Percentiles rank a stretch among this genome's conserved stretches.
phyloP scores from a whole-genome alignment of 2,329 filamentous ascomycete genomes.

The Diplocarpon mali region DNA sequence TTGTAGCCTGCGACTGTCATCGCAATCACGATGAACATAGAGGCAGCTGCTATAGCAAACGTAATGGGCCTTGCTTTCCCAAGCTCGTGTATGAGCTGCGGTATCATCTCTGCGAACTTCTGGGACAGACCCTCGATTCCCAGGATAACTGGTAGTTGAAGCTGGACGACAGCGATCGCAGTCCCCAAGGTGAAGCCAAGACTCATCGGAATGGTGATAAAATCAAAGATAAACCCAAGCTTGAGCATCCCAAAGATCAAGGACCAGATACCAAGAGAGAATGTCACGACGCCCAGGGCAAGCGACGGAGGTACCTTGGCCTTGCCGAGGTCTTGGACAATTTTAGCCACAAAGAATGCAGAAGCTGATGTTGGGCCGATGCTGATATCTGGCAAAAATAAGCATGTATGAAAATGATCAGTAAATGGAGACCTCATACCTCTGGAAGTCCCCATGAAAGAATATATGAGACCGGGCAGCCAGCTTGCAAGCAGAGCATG shows the following conservation, averaged over 20 bases:
- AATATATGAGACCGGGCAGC: constrained; percentile 45
- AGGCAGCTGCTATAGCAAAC: constrained; percentile 44
- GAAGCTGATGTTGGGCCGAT: constrained; percentile 54
- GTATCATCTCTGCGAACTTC: constrained; percentile 45
- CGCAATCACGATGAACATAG: constrained; percentile 39
- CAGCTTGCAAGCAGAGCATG: constrained; percentile 50
- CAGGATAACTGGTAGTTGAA: constrained; percentile 39
- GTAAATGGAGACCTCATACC: constrained; percentile 29
- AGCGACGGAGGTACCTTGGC: constrained; percentile 49
- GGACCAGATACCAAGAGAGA: constrained; percentile 45
- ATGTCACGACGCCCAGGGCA: constrained; percentile 52
- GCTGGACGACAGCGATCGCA: constrained; percentile 53
- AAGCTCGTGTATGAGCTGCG: constrained; percentile 46
- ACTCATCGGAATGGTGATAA: constrained; percentile 53
- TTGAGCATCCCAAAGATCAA: constrained; percentile 49
- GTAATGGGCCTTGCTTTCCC: constrained; percentile 42
- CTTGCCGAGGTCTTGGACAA: constrained; percentile 41
- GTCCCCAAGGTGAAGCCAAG: constrained; percentile 56
- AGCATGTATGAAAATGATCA: background rate
- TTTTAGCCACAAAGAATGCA: constrained; percentile 50
- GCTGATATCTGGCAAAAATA: constrained; percentile 39
- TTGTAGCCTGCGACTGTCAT: constrained; percentile 47
- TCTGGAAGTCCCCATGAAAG: constrained; percentile 52
- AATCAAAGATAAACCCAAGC: constrained; percentile 54
- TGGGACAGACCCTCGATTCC: constrained; percentile 34